phyloP scores from a whole-genome alignment of 441 rosid genomes.

The Brassica balearica region DNA sequence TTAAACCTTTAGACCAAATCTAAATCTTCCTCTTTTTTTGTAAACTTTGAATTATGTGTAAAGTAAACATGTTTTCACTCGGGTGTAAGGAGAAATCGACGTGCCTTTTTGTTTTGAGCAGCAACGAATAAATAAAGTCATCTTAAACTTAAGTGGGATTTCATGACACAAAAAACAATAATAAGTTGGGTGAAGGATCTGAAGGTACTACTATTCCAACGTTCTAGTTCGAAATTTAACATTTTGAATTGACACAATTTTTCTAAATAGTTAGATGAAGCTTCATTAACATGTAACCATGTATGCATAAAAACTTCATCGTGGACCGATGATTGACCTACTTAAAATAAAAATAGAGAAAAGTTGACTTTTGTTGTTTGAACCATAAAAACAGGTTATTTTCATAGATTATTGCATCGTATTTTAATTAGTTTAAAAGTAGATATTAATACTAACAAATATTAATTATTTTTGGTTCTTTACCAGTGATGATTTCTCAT shows the following conservation, averaged over 20 bases:
- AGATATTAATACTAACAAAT: no score
- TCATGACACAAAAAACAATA: not conserved
- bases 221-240: not conserved
- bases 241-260: not conserved
- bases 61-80: conserved; percentile 25
- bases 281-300: not conserved
- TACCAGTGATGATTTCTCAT: no score
- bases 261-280: not conserved
- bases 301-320: not conserved
- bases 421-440: no score
- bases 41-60: conserved; percentile 14
- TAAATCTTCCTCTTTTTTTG: conserved; percentile 36
- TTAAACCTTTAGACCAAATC: conserved; percentile 31
- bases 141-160: not conserved
- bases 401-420: no score
- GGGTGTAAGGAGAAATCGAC: not conserved
- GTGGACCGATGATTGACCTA: not conserved
- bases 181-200: not conserved
- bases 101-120: not conserved
- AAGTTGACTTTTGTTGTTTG: not conserved
- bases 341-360: not conserved
- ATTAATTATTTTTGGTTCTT: no score
- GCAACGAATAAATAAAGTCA: not conserved
- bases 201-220: not conserved
- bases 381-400: not conserved